Conservation (phyloP, 768 basidiomycete genomes). For the Crassisporium funariophilum region DNA sequence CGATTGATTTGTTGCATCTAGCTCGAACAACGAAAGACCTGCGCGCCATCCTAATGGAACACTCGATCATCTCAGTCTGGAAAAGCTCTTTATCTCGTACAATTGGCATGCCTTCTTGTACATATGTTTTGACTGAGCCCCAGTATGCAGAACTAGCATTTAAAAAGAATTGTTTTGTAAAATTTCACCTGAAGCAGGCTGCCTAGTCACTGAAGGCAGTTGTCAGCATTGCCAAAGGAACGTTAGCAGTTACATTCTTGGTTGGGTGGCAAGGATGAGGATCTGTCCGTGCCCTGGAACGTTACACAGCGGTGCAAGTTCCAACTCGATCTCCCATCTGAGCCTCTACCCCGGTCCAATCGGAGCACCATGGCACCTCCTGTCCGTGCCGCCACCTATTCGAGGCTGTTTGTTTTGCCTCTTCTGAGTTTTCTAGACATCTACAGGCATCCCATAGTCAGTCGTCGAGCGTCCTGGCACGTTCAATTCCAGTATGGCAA, state of each 20-base stretch:
- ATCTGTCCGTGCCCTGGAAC: too few relatives aligned
- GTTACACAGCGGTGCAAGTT: too few relatives aligned
- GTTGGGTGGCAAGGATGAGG: neutral
- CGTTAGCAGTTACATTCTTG: neutral
- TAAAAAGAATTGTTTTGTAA: conserved; percentile 43
- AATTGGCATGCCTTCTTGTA: conserved; percentile 23
- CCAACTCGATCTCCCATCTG: too few relatives aligned
- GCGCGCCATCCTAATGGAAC: conserved; percentile 18
- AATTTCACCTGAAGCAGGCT: conserved; percentile 6
- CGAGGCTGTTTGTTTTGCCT: too few relatives aligned
- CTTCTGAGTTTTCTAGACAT: too few relatives aligned
- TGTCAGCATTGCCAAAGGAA: neutral
- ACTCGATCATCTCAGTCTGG: conserved; percentile 23
- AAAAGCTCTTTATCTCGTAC: conserved; percentile 15
- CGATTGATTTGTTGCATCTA: conserved; percentile 21
- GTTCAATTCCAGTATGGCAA: too few relatives aligned
- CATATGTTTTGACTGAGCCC: conserved; percentile 26
- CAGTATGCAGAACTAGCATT: conserved; percentile 28
- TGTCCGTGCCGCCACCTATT: too few relatives aligned
- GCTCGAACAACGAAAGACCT: conserved; percentile 18
- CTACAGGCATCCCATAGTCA: too few relatives aligned
- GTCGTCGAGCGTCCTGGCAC: too few relatives aligned
- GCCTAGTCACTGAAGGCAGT: neutral
- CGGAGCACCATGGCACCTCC: too few relatives aligned
- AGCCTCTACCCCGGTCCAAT: too few relatives aligned